phyloP scores from a whole-genome alignment of 805 yeast genomes.

The Candida maesae region DNA sequence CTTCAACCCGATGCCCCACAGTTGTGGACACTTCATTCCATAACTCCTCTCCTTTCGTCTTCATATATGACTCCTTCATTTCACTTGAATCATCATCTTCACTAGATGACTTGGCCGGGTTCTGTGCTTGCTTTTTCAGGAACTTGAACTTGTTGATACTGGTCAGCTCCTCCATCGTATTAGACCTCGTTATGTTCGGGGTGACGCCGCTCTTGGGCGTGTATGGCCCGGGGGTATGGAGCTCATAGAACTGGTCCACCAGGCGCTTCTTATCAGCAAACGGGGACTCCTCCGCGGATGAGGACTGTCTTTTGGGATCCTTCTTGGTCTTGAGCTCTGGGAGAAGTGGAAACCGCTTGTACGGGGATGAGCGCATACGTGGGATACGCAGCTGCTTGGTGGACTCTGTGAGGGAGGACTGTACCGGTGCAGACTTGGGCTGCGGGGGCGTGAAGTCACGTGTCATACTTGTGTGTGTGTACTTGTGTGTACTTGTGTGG shows the following conservation, averaged over 20 bases:
- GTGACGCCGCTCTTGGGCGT: constrained; percentile 6
- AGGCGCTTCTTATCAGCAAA: constrained; percentile 12
- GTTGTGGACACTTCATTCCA: neutral
- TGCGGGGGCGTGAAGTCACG: constrained; percentile 4
- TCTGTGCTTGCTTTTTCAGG: neutral
- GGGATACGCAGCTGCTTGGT: constrained; percentile 17
- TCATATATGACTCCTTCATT: neutral
- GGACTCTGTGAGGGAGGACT: constrained; percentile 15
- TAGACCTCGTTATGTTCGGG: constrained; percentile 9
- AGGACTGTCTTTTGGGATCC: neutral
- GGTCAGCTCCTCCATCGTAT: constrained; percentile 5
- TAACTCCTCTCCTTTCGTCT: neutral
- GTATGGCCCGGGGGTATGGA: constrained; percentile 2
- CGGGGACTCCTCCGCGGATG: constrained; percentile 2
- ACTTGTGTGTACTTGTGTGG: no score
- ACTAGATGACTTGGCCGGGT: no score
- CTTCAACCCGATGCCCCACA: constrained; percentile 9
- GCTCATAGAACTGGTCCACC: constrained; percentile 22
- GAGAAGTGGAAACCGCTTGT: constrained; percentile 1
- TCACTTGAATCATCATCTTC: no score
- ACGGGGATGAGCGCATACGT: constrained; percentile 7
- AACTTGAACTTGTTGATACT: constrained; percentile 5
- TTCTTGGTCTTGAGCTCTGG: constrained; percentile 8
- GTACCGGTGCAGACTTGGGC: constrained; percentile 19
- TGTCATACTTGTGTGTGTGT: neutral